A percentile compares a stretch with the other conserved stretches of the same genome.
Evolutionary conservation across 495 filamentous ascomycete genomes (phyloP).

Genomic region (Penicillium parvum): DNA sequence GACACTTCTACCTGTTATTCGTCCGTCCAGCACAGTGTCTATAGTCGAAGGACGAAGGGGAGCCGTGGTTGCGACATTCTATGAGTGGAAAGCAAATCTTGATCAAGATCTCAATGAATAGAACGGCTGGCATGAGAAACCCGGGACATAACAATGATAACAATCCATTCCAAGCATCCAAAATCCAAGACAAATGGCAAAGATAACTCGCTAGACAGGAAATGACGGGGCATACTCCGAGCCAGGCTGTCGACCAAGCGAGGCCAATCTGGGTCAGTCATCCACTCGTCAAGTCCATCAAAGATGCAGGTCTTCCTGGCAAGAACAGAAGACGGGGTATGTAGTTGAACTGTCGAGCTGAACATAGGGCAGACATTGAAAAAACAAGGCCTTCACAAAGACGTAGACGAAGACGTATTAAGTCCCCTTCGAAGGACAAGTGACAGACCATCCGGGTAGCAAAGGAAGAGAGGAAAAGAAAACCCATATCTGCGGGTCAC

Average conservation of each 20-base stretch:
- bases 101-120: background rate
- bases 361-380: conserved; percentile 1
- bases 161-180: conserved; percentile 1
- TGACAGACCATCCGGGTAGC: conserved; percentile 5
- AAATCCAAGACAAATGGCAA: background rate
- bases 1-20: no score
- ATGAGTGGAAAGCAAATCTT: background rate
- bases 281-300: background rate
- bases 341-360: conserved; percentile 14
- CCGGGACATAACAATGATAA: no score
- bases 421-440: no score
- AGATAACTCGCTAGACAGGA: background rate
- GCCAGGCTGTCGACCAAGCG: background rate
- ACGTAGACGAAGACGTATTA: background rate
- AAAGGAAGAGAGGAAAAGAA: conserved; percentile 10
- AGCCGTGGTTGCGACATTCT: background rate
- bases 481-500: conserved; percentile 25
- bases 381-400: conserved; percentile 3
- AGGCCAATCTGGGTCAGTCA: background rate
- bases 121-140: conserved; percentile 3
- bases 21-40: no score
- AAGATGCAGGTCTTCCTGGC: conserved; percentile 14
- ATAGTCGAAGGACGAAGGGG: background rate
- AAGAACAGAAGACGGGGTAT: conserved; percentile 15
- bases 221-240: background rate